A percentile compares a stretch with the other conserved stretches of the same genome.
These are phyloP conservation scores for Porogramme epimiltina DNA, from an alignment of 1,284 basidiomycete species.

Conservation along the genomic window DNA sequence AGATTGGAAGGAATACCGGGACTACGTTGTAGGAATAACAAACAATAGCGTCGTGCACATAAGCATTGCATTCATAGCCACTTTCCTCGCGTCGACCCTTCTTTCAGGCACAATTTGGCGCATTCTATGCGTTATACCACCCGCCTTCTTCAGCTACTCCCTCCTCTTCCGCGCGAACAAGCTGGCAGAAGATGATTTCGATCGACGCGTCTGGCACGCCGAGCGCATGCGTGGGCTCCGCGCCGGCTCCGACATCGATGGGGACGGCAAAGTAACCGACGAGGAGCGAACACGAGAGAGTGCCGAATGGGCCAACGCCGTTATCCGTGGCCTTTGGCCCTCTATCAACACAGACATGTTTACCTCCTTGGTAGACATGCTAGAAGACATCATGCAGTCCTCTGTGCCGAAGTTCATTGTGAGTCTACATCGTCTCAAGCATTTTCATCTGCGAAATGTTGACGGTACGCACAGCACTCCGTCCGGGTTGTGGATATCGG, in stretches of 20 bases:
- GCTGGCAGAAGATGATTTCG: slow-evolving; percentile 32
- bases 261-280: slow-evolving; percentile 31
- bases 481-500: slow-evolving; percentile 39
- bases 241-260: slow-evolving; percentile 34
- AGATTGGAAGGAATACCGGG: slow-evolving; percentile 34
- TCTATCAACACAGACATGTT: slow-evolving; percentile 42
- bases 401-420: slow-evolving; percentile 39
- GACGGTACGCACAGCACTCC: slow-evolving; percentile 29
- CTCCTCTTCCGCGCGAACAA: slow-evolving; percentile 34
- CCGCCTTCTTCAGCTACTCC: slow-evolving; percentile 30
- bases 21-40: slow-evolving; percentile 25
- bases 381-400: slow-evolving; percentile 45
- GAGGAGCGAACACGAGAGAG: slow-evolving; percentile 39
- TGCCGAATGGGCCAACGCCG: slow-evolving; percentile 41
- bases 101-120: slow-evolving; percentile 31
- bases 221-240: slow-evolving; percentile 39
- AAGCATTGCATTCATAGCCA: slow-evolving; percentile 25
- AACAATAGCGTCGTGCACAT: slow-evolving; percentile 28
- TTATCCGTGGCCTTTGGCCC: slow-evolving; percentile 40
- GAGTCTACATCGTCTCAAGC: slow-evolving; percentile 8
- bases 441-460: not conserved
- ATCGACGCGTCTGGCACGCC: slow-evolving; percentile 37
- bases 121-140: slow-evolving; percentile 26
- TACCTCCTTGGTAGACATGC: slow-evolving; percentile 36
- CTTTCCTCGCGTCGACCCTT: slow-evolving; percentile 27